phyloP scores from a whole-genome alignment of 2,329 filamentous ascomycete genomes.

The Colletotrichum abscissum region DNA sequence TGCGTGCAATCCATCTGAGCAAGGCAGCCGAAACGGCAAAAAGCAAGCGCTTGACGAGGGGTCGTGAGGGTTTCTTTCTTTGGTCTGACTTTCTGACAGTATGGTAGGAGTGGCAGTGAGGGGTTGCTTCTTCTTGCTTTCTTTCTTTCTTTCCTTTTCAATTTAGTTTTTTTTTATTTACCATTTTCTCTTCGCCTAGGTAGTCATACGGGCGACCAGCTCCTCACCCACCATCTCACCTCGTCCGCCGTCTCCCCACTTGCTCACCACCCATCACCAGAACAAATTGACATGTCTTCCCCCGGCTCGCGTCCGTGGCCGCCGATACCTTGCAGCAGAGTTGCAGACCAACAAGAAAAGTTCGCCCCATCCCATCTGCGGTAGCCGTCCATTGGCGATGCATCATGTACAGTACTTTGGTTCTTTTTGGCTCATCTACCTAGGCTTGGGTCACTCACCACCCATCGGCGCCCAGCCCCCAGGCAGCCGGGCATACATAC shows the following conservation, averaged over 20 bases:
- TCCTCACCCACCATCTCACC: background rate
- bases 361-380: background rate
- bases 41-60: background rate
- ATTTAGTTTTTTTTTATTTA: background rate
- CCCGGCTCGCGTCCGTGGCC: background rate
- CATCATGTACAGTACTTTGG: constrained; percentile 25
- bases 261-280: constrained; percentile 3
- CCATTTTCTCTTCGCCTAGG: background rate
- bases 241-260: constrained; percentile 5
- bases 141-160: background rate
- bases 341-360: constrained; percentile 2
- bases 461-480: constrained; percentile 4
- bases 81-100: background rate
- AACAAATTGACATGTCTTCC: background rate
- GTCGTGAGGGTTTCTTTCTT: constrained; percentile 11
- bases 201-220: background rate
- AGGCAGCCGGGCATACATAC: constrained; percentile 12
- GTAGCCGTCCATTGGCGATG: constrained; percentile 5
- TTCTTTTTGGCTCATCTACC: background rate
- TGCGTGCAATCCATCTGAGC: background rate
- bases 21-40: constrained; percentile 20
- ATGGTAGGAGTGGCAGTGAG: background rate
- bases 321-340: constrained; percentile 12
- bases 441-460: background rate
- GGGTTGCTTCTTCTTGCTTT: constrained; percentile 3